phyloP scores from a whole-genome alignment of 1,139 yeast genomes.

The Hemisphaericaspora lyxosophila region DNA sequence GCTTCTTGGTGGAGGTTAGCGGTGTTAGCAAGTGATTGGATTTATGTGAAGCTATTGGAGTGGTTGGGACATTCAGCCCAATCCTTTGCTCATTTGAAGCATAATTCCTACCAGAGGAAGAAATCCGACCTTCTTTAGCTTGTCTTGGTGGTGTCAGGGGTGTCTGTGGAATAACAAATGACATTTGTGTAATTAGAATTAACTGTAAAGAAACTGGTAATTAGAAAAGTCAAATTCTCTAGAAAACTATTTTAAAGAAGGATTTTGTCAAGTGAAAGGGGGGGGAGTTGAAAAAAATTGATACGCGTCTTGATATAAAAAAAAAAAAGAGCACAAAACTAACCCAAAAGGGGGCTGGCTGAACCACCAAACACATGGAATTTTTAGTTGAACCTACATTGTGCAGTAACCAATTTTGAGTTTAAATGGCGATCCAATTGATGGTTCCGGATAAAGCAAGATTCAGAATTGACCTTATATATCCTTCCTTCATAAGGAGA shows the following conservation, averaged over 20 bases:
- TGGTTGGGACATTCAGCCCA: not conserved
- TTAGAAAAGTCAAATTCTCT: no score
- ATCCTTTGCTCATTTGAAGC: not conserved
- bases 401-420: no score
- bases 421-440: no score
- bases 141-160: conserved; percentile 3
- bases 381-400: no score
- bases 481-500: no score
- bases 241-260: not conserved
- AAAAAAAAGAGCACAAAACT: not conserved
- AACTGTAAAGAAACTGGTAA: no score
- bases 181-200: not conserved
- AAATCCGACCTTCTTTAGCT: not conserved
- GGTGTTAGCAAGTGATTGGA: conserved; percentile 3
- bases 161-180: conserved; percentile 1
- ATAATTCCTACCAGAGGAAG: not conserved
- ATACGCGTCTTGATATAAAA: not conserved
- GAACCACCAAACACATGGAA: not conserved
- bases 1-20: conserved; percentile 2
- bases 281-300: no score
- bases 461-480: no score
- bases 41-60: not conserved
- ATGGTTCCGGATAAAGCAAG: no score
- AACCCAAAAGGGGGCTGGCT: no score
- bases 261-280: no score